Base-by-base conservation (phyloP, 257 asterid species). In the Solanum etuberosum region DNA sequence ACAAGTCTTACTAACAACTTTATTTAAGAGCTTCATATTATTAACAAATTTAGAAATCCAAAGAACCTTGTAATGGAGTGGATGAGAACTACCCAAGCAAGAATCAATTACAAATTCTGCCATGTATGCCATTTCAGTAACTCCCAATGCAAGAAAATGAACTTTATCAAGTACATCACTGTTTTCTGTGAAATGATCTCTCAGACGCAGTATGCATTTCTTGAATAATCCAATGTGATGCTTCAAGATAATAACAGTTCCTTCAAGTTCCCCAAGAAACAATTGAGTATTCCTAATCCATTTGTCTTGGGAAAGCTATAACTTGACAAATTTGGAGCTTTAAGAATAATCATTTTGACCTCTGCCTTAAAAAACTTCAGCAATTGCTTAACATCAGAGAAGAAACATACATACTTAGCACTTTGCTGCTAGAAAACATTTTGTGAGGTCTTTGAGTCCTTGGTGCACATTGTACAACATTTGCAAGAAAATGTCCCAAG, bases 21-120 rank as follows among this genome's bases (percentile, higher is more conserved):
- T 43, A 43, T 43, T 43, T 43, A 43, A 5, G 12, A 43, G 51
- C 16, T 43, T 12, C 51, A 43, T 43, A 43, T 43, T 4, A 11
- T 43, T 12, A 43, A 43, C 51, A 43, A 43, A 11, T 37, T 88
- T 71, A 86, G 38, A 86, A 40, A 88, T 86, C 87, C 82, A 88
- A 9, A 35, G 23, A 25, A 51, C 59, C 5, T 40, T 31, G 32
- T 88, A 68, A 85, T 42, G n/a, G 13, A 6, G 32, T 5, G 72
- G 59, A 71, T 61, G 32, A 15, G 65, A 32, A 20, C 35, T 32
- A 5, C 32, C 6, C 63, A 61, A 73, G 83, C 73, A 78, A 51
- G 88, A 86, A 87, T 86, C 87, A 86, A 35, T 35, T n/a, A 74
- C 88, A 27, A 18, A 25, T 21, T 73, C 76, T n/a, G 32, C 40